Conservation (phyloP, 2,329 filamentous ascomycete species). For the Neonectria punicea region DNA sequence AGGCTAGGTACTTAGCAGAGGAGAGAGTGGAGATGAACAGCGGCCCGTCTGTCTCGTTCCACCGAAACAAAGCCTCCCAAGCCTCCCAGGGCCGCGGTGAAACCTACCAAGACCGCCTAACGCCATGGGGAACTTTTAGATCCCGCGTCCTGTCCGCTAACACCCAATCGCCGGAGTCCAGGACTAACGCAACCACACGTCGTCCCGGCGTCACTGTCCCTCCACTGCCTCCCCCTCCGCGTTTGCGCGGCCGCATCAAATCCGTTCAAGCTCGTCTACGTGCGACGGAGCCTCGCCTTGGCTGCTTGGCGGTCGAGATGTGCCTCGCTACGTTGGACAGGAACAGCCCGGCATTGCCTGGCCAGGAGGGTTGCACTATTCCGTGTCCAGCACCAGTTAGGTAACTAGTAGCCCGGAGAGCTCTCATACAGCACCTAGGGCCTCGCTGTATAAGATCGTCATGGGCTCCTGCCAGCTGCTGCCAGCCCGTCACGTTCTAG, state of each 20-base stretch:
- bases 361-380: constrained; percentile 1
- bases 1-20: no score
- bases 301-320: neutral
- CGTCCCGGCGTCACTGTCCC: constrained; percentile 2
- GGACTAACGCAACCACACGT: constrained; percentile 8
- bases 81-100: neutral
- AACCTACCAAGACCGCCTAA: neutral
- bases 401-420: neutral
- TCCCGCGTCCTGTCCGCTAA: neutral
- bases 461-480: constrained; percentile 15
- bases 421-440: neutral
- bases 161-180: constrained; percentile 6
- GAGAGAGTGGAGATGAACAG: neutral
- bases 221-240: constrained; percentile 1
- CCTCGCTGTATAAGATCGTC: neutral
- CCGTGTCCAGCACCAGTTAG: neutral
- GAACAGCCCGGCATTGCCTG: constrained; percentile 2
- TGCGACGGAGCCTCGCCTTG: constrained; percentile 7
- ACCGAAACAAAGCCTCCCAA: neutral
- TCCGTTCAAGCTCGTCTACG: constrained; percentile 13
- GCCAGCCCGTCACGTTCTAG: neutral
- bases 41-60: neutral
- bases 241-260: constrained; percentile 9
- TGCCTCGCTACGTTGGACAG: constrained; percentile 3
- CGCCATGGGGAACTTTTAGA: neutral